Evolutionary conservation across 345 rosid genomes (phyloP), one percentile per base, ranked within the genome.

Genomic region (Garcia nutans): DNA sequence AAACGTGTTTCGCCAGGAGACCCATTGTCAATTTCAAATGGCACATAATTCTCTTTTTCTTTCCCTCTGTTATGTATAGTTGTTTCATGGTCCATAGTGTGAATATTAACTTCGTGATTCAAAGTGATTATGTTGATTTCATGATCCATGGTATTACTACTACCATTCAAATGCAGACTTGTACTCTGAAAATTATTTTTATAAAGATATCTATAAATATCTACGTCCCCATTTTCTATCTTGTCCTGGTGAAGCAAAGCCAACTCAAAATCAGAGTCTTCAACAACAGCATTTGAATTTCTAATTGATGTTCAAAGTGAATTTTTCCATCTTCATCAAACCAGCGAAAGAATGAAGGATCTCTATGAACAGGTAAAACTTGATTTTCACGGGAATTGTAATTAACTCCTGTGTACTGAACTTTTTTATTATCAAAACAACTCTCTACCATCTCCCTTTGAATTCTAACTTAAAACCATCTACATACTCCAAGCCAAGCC

Each of bases 11-110:
- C 70, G 31, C 11, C 49, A 1, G 61, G 24, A 62, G 76, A 74
- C 44, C 80, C 91, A 74, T 84, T 83, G 80, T 93, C 99, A 62
- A 95, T 76, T 70, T 86, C 87, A 64, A 91, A 85, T 45, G 93
- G 82, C 55, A 65, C 88, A 77, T 78, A 88, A 54, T 81, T 86
- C 6, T 82, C 86, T 31, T 84, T 72, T 55, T 62, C 76, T 17
- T 74, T 74, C 11, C 57, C 49, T 74, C 76, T 62, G 70, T 50
- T 49, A 31, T 62, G 76, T 62, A 63, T 26, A 19, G 31, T 49
- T 26, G 3, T 52, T 28, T 74, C 69, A 20, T 63, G 76, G 50
- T 74, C 76, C 45, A 50, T 42, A 17, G 68, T 50, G 9, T 74
- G 76, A 19, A 74, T 24, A 49, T 37, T 62, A 41, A 61, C 63